Conservation (phyloP, 108 stramenopile genomes). For the Stephanodiscus minutulus region DNA sequence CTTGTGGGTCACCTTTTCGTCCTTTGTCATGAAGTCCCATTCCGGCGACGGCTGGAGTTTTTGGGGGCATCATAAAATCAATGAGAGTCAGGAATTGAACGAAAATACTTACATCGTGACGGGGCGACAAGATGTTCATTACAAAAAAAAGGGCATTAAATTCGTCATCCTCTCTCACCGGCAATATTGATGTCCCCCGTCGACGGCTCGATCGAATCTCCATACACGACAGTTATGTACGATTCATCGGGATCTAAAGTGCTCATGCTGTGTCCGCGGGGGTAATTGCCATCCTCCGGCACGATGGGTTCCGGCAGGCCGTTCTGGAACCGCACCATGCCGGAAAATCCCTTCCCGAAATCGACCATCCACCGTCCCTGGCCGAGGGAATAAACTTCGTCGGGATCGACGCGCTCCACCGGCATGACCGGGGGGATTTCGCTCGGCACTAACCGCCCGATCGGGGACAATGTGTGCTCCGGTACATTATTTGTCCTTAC, state of each 20-base stretch:
- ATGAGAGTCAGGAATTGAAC: neutral
- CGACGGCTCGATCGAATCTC: slow-evolving; percentile 34
- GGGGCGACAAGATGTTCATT: neutral
- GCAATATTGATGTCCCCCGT: slow-evolving; percentile 46
- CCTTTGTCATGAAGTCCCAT: slow-evolving; percentile 51
- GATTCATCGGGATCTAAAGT: slow-evolving; percentile 30
- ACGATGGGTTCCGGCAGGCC: slow-evolving; percentile 50
- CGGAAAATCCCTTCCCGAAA: slow-evolving; percentile 55
- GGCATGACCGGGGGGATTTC: slow-evolving; percentile 50
- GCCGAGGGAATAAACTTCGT: slow-evolving; percentile 41
- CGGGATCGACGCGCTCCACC: slow-evolving; percentile 35
- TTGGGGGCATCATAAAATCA: neutral
- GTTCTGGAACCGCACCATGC: slow-evolving; percentile 47
- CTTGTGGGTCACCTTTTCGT: slow-evolving; percentile 36
- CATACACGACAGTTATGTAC: slow-evolving; percentile 46
- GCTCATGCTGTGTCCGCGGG: slow-evolving; percentile 39
- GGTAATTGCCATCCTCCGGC: slow-evolving; percentile 30
- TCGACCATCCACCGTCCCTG: slow-evolving; percentile 55
- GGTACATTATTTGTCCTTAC: neutral
- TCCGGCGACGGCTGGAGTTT: slow-evolving; percentile 35
- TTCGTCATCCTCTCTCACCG: neutral
- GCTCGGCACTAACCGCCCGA: slow-evolving; percentile 40
- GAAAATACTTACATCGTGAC: neutral
- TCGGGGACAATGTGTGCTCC: slow-evolving; percentile 36
- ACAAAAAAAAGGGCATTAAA: neutral